These are phyloP conservation scores for Sporisorium scitamineum DNA, from an alignment of 1,284 basidiomycete species.

Conservation along the genomic window DNA sequence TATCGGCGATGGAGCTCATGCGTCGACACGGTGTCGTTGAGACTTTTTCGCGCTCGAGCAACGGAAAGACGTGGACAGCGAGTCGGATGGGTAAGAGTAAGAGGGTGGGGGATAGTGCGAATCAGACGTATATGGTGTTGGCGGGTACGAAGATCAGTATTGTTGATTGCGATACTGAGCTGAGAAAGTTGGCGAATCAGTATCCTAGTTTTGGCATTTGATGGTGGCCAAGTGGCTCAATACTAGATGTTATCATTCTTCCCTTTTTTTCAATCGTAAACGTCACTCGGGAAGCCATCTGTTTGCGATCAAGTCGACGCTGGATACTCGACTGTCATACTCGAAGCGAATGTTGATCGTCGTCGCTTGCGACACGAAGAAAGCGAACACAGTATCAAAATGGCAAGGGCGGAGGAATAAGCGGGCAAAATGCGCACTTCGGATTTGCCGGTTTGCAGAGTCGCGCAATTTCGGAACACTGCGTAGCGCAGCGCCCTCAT, in stretches of 20 bases:
- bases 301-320: too few relatives aligned
- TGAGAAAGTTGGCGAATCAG: slow-evolving; percentile 44
- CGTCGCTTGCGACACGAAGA: neutral
- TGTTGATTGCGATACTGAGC: slow-evolving; percentile 45
- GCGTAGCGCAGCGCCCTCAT: neutral
- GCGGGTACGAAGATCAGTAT: slow-evolving; percentile 51
- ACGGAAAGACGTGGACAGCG: slow-evolving; percentile 49
- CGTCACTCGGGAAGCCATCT: too few relatives aligned
- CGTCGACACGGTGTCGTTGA: slow-evolving; percentile 35
- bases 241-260: too few relatives aligned
- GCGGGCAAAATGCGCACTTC: slow-evolving; percentile 27
- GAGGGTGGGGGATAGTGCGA: neutral
- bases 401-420: slow-evolving; percentile 15
- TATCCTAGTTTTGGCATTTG: slow-evolving; percentile 53
- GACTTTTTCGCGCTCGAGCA: slow-evolving; percentile 49
- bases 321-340: neutral
- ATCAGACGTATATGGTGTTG: slow-evolving; percentile 49
- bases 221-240: too few relatives aligned
- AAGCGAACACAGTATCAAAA: neutral
- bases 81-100: slow-evolving; percentile 15
- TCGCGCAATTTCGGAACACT: neutral
- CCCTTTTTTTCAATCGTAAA: too few relatives aligned
- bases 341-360: too few relatives aligned
- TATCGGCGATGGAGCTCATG: slow-evolving; percentile 39
- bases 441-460: slow-evolving; percentile 32